These are phyloP conservation scores for Russula compacta DNA, from an alignment of 768 basidiomycete genomes.

Conservation along the genomic window DNA sequence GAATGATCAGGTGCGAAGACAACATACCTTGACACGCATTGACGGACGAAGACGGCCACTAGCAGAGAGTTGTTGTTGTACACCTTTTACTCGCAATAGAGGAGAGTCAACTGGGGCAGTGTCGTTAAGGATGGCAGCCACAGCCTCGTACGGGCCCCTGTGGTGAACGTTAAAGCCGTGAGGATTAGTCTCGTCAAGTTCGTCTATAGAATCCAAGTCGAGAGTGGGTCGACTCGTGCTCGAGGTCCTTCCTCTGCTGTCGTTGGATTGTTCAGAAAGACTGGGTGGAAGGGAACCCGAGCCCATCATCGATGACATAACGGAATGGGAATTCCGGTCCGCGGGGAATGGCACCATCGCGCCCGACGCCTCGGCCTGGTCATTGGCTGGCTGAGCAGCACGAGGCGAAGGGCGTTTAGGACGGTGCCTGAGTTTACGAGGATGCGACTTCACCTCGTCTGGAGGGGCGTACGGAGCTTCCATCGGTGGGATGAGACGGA, in stretches of 20 bases:
- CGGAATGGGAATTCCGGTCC: background rate
- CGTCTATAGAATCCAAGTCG: conserved; percentile 62
- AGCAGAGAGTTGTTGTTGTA: conserved; percentile 10
- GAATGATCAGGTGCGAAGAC: background rate
- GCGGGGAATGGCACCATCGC: background rate
- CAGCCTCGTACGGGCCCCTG: conserved; percentile 66
- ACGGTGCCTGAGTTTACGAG: background rate
- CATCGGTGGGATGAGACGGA: background rate
- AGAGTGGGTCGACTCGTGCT: conserved; percentile 23
- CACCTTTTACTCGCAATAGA: conserved; percentile 1
- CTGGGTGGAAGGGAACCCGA: background rate
- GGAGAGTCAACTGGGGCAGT: conserved; percentile 12
- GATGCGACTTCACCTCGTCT: background rate
- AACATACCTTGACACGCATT: conserved; percentile 5
- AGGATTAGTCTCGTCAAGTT: conserved; percentile 69
- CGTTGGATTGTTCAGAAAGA: conserved; percentile 16
- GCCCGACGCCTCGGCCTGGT: background rate
- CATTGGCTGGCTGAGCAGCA: background rate
- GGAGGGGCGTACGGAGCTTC: background rate
- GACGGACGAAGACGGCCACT: background rate
- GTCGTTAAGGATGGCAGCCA: conserved; percentile 23
- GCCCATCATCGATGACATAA: conserved; percentile 5
- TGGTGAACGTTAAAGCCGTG: conserved; percentile 58
- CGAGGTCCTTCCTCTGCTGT: conserved; percentile 23
- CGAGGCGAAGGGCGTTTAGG: conserved; percentile 4